Evolutionary conservation across 2,329 filamentous ascomycete species (phyloP).

Genomic region (Thielaviopsis punctulata): DNA sequence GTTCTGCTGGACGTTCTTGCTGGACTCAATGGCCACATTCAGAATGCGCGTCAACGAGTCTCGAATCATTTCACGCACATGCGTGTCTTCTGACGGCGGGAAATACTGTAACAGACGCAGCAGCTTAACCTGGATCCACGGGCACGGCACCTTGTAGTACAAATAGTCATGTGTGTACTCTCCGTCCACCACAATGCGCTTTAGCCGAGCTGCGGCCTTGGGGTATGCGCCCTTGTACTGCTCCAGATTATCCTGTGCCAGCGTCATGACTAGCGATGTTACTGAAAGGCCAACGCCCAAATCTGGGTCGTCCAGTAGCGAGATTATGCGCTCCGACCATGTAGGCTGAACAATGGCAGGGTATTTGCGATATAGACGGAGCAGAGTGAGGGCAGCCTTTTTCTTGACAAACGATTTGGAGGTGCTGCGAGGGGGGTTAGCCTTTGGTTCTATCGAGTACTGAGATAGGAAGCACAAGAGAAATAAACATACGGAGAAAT

Average conservation of each 20-base stretch:
- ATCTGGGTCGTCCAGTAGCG: slow-evolving; percentile 93
- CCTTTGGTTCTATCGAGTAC: slow-evolving; percentile 3
- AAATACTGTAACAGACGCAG: slow-evolving; percentile 88
- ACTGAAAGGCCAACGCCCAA: slow-evolving; percentile 90
- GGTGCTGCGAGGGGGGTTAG: slow-evolving; percentile 20
- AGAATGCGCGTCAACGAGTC: slow-evolving; percentile 83
- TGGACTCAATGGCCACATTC: slow-evolving; percentile 78
- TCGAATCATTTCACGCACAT: slow-evolving; percentile 79
- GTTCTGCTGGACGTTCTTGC: slow-evolving; percentile 98
- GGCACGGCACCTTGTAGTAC: slow-evolving; percentile 99
- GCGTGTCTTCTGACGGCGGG: slow-evolving; percentile 88
- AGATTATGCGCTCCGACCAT: slow-evolving; percentile 95
- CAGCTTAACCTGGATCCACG: slow-evolving; percentile 94
- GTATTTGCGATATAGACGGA: slow-evolving; percentile 86
- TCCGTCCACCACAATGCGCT: slow-evolving; percentile 76
- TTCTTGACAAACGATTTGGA: slow-evolving; percentile 99
- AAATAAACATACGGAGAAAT: slow-evolving; percentile 65
- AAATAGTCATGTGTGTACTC: slow-evolving; percentile 84
- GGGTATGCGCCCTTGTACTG: slow-evolving; percentile 88
- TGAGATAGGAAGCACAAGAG: not conserved
- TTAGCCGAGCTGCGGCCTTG: slow-evolving; percentile 78
- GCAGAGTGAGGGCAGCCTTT: slow-evolving; percentile 84
- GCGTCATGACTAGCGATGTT: slow-evolving; percentile 83
- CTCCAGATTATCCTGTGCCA: slow-evolving; percentile 87
- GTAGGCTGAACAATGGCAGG: slow-evolving; percentile 87